These are phyloP conservation scores for Recurvomyces mirabilis DNA, from an alignment of 495 filamentous ascomycete genomes.

Conservation along the genomic window DNA sequence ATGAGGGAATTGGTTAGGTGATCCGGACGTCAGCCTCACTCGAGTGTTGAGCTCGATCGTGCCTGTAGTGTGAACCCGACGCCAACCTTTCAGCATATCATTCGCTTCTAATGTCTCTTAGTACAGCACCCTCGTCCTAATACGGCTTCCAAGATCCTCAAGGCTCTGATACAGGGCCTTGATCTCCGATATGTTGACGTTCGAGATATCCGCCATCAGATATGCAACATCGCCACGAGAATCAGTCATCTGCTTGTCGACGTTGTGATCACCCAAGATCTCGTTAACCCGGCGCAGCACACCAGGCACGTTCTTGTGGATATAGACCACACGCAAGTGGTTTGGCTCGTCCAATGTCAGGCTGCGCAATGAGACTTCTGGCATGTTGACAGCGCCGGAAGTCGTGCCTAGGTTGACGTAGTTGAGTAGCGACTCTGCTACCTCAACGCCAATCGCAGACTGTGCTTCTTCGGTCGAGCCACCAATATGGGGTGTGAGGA, in stretches of 20 bases:
- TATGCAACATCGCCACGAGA: conserved; percentile 90
- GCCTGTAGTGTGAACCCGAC: too few relatives aligned
- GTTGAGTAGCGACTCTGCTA: conserved; percentile 70
- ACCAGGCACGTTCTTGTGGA: conserved; percentile 91
- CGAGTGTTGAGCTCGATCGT: too few relatives aligned
- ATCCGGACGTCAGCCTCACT: too few relatives aligned
- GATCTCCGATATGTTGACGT: conserved; percentile 68
- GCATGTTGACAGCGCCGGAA: conserved; percentile 86
- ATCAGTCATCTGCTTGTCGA: conserved; percentile 96
- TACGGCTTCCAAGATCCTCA: conserved; percentile 67
- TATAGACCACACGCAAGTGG: conserved; percentile 81
- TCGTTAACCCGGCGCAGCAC: conserved; percentile 82
- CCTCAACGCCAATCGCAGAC: conserved; percentile 89
- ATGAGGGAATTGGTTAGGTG: too few relatives aligned
- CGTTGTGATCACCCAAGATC: conserved; percentile 86
- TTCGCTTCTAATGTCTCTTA: conserved; percentile 33
- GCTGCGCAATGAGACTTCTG: conserved; percentile 78
- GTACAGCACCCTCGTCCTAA: conserved; percentile 81
- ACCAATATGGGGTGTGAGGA: conserved; percentile 92
- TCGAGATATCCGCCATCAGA: conserved; percentile 93
- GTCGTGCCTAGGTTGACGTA: conserved; percentile 93
- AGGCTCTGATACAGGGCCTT: conserved; percentile 73
- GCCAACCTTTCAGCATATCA: background rate
- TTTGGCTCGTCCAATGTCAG: conserved; percentile 78
- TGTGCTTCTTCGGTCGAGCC: conserved; percentile 98